A percentile compares a stretch with the other conserved stretches of the same genome.
Evolutionary conservation across 2,329 filamentous ascomycete species (phyloP).

Genomic region (Sporothrix phasma): DNA sequence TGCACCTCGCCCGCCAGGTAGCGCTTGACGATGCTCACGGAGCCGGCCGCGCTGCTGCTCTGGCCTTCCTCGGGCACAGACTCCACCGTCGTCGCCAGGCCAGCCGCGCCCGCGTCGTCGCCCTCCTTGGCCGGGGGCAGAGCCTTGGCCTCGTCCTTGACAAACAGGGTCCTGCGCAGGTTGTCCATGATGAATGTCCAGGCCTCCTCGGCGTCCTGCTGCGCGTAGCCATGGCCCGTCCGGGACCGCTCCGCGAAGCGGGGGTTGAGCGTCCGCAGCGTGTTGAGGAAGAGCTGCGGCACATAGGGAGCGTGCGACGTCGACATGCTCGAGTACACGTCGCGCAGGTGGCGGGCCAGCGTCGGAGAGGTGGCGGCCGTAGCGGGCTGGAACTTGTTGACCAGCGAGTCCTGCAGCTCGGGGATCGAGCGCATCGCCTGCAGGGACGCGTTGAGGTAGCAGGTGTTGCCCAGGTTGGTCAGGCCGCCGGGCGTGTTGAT

Average conservation of each 20-base stretch:
- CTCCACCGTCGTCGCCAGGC: conserved; percentile 31
- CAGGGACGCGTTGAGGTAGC: conserved; percentile 96
- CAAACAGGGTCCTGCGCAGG: conserved; percentile 65
- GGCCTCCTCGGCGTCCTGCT: conserved; percentile 96
- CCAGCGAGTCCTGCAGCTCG: conserved; percentile 73
- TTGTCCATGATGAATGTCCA: conserved; percentile 92
- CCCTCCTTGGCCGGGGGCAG: background rate
- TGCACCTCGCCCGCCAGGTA: conserved; percentile 81
- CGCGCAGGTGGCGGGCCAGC: conserved; percentile 65
- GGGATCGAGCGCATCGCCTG: conserved; percentile 83
- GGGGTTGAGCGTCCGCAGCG: conserved; percentile 70
- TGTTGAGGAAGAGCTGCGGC: conserved; percentile 71
- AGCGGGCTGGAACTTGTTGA: conserved; percentile 40
- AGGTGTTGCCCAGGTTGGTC: conserved; percentile 91
- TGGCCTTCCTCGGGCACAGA: background rate
- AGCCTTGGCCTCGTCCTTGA: conserved; percentile 39
- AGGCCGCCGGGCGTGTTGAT: conserved; percentile 79
- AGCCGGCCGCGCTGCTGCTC: background rate
- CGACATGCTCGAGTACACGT: conserved; percentile 81
- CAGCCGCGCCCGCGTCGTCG: conserved; percentile 21
- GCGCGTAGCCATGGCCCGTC: conserved; percentile 76
- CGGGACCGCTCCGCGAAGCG: conserved; percentile 89
- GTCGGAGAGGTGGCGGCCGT: conserved; percentile 34
- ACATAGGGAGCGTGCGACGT: conserved; percentile 80
- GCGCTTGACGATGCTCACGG: conserved; percentile 68